Evolutionary conservation across 208 protist species (phyloP), one percentile per base, ranked within the genome.

Genomic region (Trypanosoma conorhini): DNA sequence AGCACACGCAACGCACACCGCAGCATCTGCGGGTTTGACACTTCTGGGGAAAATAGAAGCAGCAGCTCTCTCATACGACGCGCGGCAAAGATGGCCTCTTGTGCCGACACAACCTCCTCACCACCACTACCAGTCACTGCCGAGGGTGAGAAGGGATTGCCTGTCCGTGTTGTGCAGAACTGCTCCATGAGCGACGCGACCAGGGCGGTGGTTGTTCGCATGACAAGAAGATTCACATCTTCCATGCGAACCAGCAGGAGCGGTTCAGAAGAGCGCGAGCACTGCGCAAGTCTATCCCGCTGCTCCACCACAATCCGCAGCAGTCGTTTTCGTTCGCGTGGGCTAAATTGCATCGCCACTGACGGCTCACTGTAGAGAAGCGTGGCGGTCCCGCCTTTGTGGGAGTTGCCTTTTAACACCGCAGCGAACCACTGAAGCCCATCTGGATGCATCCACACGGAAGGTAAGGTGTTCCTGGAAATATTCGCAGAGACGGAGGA

Each of bases 1-100:
- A 91, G 67, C 26, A 91, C 44, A 28, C 74, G 79, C 48, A 79
- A 72, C 24, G 80, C 79, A 77, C 88, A 89, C 62, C 79, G 77
- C 67, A 87, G 63, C 80, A 83, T 86, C 35, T 72, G 56, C 40
- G 73, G 65, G 46, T 88, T 80, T 24, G 81, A 46, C 30, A 81
- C 79, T 22, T 79, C 28, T n/a, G 83, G 80, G 0, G 75, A 40
- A 51, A 94, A 88, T 22, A 84, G 63, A 28, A 79, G 76, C 42
- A 83, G 72, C 9, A 94, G 55, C 63, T 92, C 84, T 21, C 42
- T 46, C 42, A 88, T 75, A 61, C 76, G 31, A 60, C 31, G 24
- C 24, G 52, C 63, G 7, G 62, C 57, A 42, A 52, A 15, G 0
- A 65, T 1, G 24, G 51, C 65, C 0, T 63, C 59, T 30, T 50